Conservation (phyloP, 768 basidiomycete genomes). For the Boletus huronensis region DNA sequence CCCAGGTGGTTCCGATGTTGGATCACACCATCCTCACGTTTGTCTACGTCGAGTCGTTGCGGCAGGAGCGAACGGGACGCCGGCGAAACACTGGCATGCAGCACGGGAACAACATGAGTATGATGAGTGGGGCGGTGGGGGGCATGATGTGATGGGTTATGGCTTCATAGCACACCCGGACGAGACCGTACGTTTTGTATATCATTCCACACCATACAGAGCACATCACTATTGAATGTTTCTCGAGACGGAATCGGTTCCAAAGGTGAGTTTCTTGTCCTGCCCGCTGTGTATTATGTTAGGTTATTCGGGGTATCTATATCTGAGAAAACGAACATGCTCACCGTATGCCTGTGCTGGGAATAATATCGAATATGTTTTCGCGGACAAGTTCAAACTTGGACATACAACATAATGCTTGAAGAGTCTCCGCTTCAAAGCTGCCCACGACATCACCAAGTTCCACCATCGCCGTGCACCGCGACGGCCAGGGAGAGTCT, state of each 20-base stretch:
- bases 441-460: neutral
- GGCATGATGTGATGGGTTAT: neutral
- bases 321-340: too few relatives aligned
- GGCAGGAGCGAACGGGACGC: slow-evolving; percentile 1
- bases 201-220: neutral
- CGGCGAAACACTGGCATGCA: too few relatives aligned
- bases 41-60: slow-evolving; percentile 20
- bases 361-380: neutral
- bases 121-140: too few relatives aligned
- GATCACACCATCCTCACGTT: slow-evolving; percentile 30
- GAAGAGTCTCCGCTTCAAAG: slow-evolving; percentile 22
- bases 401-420: slow-evolving; percentile 3
- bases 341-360: too few relatives aligned
- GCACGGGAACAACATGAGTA: too few relatives aligned
- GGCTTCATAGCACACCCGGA: neutral
- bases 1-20: slow-evolving; percentile 15
- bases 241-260: neutral
- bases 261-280: neutral
- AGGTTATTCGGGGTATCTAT: too few relatives aligned
- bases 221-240: neutral
- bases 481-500: neutral
- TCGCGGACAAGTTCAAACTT: slow-evolving; percentile 4
- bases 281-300: neutral
- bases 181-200: neutral
- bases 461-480: neutral